Base-by-base conservation (phyloP, 2,329 filamentous ascomycete genomes). In the Neopestalotiopsis rosae region DNA sequence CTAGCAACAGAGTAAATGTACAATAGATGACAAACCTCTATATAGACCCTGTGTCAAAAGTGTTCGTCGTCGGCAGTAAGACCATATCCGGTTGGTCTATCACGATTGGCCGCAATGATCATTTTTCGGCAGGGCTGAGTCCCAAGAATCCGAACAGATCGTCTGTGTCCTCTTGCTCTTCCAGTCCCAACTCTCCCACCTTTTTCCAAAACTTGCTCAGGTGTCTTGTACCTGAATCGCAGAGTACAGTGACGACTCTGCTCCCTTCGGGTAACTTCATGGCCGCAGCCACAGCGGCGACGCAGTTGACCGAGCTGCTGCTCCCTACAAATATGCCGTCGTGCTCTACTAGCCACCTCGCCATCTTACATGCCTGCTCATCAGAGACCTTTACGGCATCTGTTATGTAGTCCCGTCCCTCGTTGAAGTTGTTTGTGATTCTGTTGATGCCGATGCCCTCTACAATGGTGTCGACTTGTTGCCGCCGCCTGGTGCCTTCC, bases 371-470 rank as follows among this genome's bases (percentile, higher is more conserved):
- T 13, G 96, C 96, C 83, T 99, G 95, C 64, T 90, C 89, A 80
- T 99, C 97, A 2, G 90, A 93, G 14, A 99, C 94, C 69, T 91
- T 89, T 49, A 98, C 90, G 2, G 96, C 95, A 81, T 98, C 94
- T 79, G 98, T 94, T 66, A 99, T 89, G 67, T 98, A 81, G 76
- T 95, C 91, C 72, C 94, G 87, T 0, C 95, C 96, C 34, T 91
- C 91, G 78, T 97, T 93, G 72, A 99, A 96, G 79, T 98, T 99
- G 66, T 90, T 88, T 1, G 96, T 99, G n/a, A 97, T 87, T 2
- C 96, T 91, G 78, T 97, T 99, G 80, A 98, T 93, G 1, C 96
- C 96, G 72, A 99, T 94, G 1, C 96, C 96, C 81, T 99, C 97
- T 34, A 99, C 94, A 72, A 99, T 94, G 4, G 92, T 95, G 83